Conservation (phyloP, 345 rosid genomes). For the Gossypium rotundifolium region DNA sequence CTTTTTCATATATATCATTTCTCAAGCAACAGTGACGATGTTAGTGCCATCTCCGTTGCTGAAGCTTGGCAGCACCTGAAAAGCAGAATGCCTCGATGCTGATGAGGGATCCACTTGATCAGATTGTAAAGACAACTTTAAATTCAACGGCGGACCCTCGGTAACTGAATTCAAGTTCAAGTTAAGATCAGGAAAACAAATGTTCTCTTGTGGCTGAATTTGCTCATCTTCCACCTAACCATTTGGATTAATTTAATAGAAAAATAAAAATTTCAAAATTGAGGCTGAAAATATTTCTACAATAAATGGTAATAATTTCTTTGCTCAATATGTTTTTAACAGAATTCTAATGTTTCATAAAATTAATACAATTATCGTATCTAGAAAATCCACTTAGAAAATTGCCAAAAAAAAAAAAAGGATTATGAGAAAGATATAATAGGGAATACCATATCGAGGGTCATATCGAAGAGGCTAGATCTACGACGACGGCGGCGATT, state of each 20-base stretch:
- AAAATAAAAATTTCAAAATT: neutral
- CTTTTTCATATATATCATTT: neutral
- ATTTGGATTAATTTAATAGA: neutral
- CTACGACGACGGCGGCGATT: conserved; percentile 88
- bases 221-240: conserved; percentile 59
- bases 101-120: conserved; percentile 34
- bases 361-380: neutral
- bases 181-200: conserved; percentile 7
- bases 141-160: conserved; percentile 44
- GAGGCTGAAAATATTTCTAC: neutral
- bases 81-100: conserved; percentile 37
- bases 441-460: conserved; percentile 59
- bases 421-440: neutral
- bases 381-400: neutral
- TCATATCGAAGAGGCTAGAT: conserved; percentile 85
- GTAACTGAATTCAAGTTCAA: conserved; percentile 24
- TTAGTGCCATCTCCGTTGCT: conserved; percentile 57
- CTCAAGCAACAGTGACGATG: conserved; percentile 60
- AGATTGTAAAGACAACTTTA: conserved; percentile 47
- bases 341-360: neutral
- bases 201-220: conserved; percentile 18
- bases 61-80: conserved; percentile 45
- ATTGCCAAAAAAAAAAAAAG: neutral
- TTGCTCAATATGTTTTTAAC: neutral
- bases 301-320: neutral